These are phyloP conservation scores for Kalaharituber pfeilii DNA, from an alignment of 2,329 filamentous ascomycete genomes.

Conservation along the genomic window DNA sequence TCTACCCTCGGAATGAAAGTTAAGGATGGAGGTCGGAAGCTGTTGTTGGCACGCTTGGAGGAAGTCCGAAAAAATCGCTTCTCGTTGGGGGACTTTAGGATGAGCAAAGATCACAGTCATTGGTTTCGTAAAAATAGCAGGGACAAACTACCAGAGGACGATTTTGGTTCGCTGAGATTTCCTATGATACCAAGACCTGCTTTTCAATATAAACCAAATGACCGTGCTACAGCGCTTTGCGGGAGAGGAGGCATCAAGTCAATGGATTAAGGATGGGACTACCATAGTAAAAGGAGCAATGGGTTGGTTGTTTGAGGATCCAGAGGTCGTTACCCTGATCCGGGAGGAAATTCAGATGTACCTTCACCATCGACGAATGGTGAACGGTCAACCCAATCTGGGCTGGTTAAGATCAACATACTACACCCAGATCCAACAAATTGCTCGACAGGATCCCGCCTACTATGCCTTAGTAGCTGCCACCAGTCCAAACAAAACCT, in stretches of 20 bases:
- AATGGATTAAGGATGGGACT: background rate
- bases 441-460: conserved; percentile 6
- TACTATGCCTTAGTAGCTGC: conserved; percentile 9
- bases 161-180: background rate
- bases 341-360: background rate
- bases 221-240: background rate
- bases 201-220: background rate
- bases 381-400: background rate
- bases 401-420: conserved; percentile 2
- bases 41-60: background rate
- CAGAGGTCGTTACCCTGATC: background rate
- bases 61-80: background rate
- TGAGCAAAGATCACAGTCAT: background rate
- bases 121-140: background rate
- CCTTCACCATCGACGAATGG: background rate
- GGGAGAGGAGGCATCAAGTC: background rate
- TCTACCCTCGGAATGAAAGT: background rate
- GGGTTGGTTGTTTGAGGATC: background rate
- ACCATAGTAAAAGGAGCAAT: background rate
- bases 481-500: conserved; percentile 5
- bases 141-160: background rate
- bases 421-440: conserved; percentile 6
- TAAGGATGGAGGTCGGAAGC: background rate
- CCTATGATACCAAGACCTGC: background rate
- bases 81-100: background rate